phyloP scores from a whole-genome alignment of 495 filamentous ascomycete genomes.

The Neurospora discreta region DNA sequence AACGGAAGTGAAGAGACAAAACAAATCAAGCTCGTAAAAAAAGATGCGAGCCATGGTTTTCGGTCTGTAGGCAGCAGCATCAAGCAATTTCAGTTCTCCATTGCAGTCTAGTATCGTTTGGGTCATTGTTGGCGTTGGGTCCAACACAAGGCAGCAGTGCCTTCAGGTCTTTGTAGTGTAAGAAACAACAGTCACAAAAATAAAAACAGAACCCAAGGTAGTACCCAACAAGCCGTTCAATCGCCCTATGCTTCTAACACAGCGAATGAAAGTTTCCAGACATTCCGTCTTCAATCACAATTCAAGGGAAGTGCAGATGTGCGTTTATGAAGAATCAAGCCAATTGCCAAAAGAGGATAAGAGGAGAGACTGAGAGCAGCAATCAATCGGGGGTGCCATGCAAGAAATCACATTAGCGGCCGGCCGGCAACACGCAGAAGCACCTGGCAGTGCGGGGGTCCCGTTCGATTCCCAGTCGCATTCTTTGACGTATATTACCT shows the following conservation, averaged over 20 bases:
- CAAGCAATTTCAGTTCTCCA: not conserved
- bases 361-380: not conserved
- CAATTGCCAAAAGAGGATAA: not conserved
- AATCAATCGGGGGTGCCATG: not conserved
- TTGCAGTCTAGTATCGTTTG: not conserved
- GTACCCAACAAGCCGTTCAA: not conserved
- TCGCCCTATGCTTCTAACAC: not conserved
- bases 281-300: not conserved
- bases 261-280: not conserved
- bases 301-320: not conserved
- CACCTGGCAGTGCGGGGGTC: not conserved
- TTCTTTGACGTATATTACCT: not conserved
- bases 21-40: not conserved
- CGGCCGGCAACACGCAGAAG: not conserved
- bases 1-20: not conserved
- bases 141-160: not conserved
- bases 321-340: not conserved
- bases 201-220: no score
- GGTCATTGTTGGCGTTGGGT: not conserved
- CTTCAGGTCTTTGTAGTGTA: not conserved
- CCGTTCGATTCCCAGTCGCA: not conserved
- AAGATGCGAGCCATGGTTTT: not conserved
- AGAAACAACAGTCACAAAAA: no score
- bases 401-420: not conserved
- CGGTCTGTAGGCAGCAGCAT: not conserved